Conservation (phyloP, 2,329 filamentous ascomycete species). For the Colletotrichum sp. region DNA sequence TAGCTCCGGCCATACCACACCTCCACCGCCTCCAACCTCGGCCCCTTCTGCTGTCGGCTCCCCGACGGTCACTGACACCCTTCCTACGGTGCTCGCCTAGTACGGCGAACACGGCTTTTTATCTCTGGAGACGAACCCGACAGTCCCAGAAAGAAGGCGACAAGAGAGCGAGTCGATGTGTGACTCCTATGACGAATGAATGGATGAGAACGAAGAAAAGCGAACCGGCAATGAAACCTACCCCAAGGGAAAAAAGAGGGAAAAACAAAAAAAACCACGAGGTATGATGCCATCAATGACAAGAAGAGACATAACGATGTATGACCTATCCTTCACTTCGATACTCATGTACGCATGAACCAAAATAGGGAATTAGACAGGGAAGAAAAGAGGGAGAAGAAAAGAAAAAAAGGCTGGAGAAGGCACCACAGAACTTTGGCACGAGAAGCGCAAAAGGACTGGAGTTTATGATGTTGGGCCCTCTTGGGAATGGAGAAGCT, state of each 20-base stretch:
- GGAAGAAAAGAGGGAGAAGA: neutral
- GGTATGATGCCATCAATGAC: neutral
- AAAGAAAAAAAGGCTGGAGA: neutral
- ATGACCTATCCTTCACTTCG: neutral
- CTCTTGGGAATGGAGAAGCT: neutral
- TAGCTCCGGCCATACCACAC: constrained; percentile 18
- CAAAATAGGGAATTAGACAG: neutral
- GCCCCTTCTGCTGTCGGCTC: neutral
- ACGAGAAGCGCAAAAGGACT: neutral
- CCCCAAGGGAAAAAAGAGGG: neutral
- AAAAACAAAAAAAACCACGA: neutral
- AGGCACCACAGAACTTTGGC: constrained; percentile 3
- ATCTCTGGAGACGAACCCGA: neutral
- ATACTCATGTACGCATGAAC: neutral
- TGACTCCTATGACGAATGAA: constrained; percentile 5
- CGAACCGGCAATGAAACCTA: neutral
- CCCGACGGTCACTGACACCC: neutral
- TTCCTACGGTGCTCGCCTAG: neutral
- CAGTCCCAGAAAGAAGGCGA: neutral
- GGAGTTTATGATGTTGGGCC: neutral
- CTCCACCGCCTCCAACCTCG: neutral
- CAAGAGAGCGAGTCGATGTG: neutral
- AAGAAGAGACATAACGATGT: constrained; percentile 9
- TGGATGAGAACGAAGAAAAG: neutral
- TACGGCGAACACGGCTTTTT: neutral